Evolutionary conservation across 352 stramenopile genomes (phyloP).

Genomic region (Phytophthora vignae): DNA sequence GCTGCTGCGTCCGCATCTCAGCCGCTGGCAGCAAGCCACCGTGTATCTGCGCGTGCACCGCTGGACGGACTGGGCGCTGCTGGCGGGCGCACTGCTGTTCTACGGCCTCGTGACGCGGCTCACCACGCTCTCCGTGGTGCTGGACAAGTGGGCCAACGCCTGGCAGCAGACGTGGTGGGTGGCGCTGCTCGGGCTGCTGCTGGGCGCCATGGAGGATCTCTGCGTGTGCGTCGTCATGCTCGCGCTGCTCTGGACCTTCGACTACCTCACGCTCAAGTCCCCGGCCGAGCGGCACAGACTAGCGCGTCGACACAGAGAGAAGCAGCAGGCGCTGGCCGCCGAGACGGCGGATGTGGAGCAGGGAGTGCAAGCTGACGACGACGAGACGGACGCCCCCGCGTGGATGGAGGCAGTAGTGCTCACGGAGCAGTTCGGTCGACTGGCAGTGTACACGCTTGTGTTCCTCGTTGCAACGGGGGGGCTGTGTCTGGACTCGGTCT

Average conservation of each 20-base stretch:
- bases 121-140: constrained; percentile 32
- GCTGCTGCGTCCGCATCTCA: constrained; percentile 22
- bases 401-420: constrained; percentile 31
- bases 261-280: constrained; percentile 38
- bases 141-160: constrained; percentile 66
- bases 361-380: constrained; percentile 12
- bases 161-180: constrained; percentile 51
- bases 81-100: constrained; percentile 35
- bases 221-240: constrained; percentile 47
- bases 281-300: constrained; percentile 17
- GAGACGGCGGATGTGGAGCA: constrained; percentile 30
- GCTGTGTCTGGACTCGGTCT: constrained; percentile 49
- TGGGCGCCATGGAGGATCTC: constrained; percentile 60
- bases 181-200: constrained; percentile 37
- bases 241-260: constrained; percentile 45
- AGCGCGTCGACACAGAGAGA: constrained; percentile 14
- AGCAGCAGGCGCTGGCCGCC: not conserved
- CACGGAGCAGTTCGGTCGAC: constrained; percentile 39
- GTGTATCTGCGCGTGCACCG: constrained; percentile 55
- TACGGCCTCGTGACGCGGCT: constrained; percentile 47
- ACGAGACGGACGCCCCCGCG: constrained; percentile 7
- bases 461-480: constrained; percentile 38
- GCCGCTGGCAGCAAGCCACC: constrained; percentile 40
- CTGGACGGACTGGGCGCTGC: constrained; percentile 55
- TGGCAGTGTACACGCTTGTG: constrained; percentile 43